These are phyloP conservation scores for Colletotrichum kahawae DNA, from an alignment of 2,329 filamentous ascomycete species.

Conservation along the genomic window DNA sequence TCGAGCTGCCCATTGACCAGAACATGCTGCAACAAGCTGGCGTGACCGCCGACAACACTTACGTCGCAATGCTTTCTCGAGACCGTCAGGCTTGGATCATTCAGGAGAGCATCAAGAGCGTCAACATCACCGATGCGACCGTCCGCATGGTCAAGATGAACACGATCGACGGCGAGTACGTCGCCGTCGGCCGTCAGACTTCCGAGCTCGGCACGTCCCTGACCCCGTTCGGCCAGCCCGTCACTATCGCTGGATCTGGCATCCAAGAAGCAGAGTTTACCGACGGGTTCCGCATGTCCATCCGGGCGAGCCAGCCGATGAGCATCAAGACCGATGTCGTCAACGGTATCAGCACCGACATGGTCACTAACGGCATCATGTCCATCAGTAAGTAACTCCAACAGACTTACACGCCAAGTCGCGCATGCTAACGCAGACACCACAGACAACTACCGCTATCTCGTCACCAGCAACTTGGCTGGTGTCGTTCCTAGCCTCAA, in stretches of 20 bases:
- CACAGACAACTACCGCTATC: conserved; percentile 27
- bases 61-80: conserved; percentile 23
- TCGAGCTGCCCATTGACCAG: conserved; percentile 26
- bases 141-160: conserved; percentile 27
- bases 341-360: conserved; percentile 25
- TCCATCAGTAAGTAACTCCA: conserved; percentile 16
- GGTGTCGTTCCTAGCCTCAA: conserved; percentile 24
- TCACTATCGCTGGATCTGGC: conserved; percentile 24
- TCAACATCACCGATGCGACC: conserved; percentile 26
- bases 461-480: conserved; percentile 25
- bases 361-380: conserved; percentile 24
- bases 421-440: not conserved
- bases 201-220: conserved; percentile 23
- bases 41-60: conserved; percentile 26
- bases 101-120: conserved; percentile 23
- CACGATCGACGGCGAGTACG: conserved; percentile 25
- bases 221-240: conserved; percentile 24
- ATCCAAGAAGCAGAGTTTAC: conserved; percentile 27
- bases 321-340: conserved; percentile 25
- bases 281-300: conserved; percentile 27
- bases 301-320: conserved; percentile 27
- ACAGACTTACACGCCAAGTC: not conserved
- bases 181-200: conserved; percentile 25
- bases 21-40: conserved; percentile 21
- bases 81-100: conserved; percentile 27